These are phyloP conservation scores for Wickerhamomyces mucosus DNA, from an alignment of 805 yeast genomes.

Conservation along the genomic window DNA sequence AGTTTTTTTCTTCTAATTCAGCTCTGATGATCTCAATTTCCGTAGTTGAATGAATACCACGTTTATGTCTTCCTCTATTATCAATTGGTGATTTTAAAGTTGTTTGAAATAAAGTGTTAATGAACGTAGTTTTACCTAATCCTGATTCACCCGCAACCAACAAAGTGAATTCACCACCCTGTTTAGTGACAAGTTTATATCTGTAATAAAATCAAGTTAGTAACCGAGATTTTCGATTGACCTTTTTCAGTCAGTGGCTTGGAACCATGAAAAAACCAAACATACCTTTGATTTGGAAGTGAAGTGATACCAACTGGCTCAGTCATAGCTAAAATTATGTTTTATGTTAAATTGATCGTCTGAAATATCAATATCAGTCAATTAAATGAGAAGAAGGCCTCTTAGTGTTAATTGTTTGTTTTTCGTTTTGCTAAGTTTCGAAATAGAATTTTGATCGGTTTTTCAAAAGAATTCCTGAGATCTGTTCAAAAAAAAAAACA, in stretches of 20 bases:
- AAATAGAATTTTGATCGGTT: no score
- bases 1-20: conserved; percentile 76
- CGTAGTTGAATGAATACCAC: conserved; percentile 59
- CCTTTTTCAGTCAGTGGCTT: no score
- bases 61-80: conserved; percentile 34
- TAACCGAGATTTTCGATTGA: not conserved
- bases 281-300: conserved; percentile 22
- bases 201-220: conserved; percentile 23
- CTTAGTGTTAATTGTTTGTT: no score
- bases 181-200: conserved; percentile 64
- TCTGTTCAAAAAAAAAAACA: not conserved
- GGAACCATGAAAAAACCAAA: conserved; percentile 2
- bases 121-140: conserved; percentile 83
- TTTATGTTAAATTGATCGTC: no score
- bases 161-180: conserved; percentile 68
- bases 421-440: no score
- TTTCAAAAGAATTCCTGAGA: not conserved
- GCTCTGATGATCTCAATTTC: conserved; percentile 75
- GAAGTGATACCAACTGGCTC: conserved; percentile 22
- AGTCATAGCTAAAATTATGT: conserved; percentile 14
- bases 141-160: conserved; percentile 93
- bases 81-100: conserved; percentile 46
- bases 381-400: no score
- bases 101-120: conserved; percentile 78
- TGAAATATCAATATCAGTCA: no score